phyloP scores from a whole-genome alignment of 2,329 filamentous ascomycete species.

The Aspergillus sp. region DNA sequence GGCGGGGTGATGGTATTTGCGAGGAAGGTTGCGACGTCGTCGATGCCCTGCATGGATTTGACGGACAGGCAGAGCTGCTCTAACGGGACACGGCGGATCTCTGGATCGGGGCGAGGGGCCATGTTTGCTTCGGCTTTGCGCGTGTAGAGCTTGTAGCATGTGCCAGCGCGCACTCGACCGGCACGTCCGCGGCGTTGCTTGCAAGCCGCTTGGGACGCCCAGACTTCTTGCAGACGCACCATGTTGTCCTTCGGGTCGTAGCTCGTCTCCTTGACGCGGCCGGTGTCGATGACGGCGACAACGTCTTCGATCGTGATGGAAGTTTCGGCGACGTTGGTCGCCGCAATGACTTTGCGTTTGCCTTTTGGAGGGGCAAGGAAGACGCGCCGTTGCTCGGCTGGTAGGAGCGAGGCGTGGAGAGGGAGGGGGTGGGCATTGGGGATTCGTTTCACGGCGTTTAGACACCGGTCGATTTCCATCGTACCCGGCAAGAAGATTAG shows the following conservation, averaged over 20 bases:
- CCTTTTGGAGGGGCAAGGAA: conserved; percentile 73
- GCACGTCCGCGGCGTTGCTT: conserved; percentile 92
- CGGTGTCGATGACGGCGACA: conserved; percentile 91
- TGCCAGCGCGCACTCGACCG: conserved; percentile 84
- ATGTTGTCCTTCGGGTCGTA: conserved; percentile 92
- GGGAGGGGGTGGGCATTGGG: conserved; percentile 74
- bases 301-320: conserved; percentile 99
- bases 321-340: conserved; percentile 96
- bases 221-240: conserved; percentile 89
- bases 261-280: conserved; percentile 93
- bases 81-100: conserved; percentile 87
- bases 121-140: conserved; percentile 78
- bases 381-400: conserved; percentile 81
- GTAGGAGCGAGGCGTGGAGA: conserved; percentile 87
- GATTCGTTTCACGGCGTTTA: conserved; percentile 65
- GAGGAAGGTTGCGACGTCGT: conserved; percentile 77
- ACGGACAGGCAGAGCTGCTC: conserved; percentile 95
- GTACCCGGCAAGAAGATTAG: conserved; percentile 94
- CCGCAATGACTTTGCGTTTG: conserved; percentile 87
- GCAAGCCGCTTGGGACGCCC: conserved; percentile 89
- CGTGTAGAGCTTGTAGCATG: conserved; percentile 95
- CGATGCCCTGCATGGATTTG: conserved; percentile 81
- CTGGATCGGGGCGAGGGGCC: conserved; percentile 83
- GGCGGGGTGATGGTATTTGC: conserved; percentile 86
- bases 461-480: conserved; percentile 81